Evolutionary conservation across 768 basidiomycete genomes (phyloP), one percentile per base, ranked within the genome.

Genomic region (Mycena kentingensis): DNA sequence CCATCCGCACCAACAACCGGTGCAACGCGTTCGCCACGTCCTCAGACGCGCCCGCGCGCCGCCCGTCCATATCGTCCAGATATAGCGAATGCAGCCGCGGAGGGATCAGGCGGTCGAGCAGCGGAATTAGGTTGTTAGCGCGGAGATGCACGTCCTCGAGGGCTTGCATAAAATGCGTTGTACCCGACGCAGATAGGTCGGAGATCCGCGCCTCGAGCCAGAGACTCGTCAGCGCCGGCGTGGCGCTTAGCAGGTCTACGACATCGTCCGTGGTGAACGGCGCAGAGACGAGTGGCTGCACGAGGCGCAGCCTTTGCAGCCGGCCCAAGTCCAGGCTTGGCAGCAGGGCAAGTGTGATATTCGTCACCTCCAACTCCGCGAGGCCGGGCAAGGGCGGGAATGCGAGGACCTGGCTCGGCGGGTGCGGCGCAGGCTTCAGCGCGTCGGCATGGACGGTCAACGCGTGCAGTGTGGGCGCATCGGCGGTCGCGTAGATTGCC

Each of bases 61-160:
- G 67, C 16, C 71, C 73, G 46, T 74, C 72, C 24, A 74, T 60
- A 47, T 73, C 73, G 38, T 68, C 65, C 29, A 76, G 57, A 43
- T 55, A 62, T 19, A 76, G 62, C 8, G 45, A 49, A 16, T 53
- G 60, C 39, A 74, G 64, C 25, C 63, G 48, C 0, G 73, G 74
- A 12, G 68, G 48, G 44, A 70, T 61, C 38, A 74, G 63, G 21
- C 60, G 59, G 29, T 61, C 59, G 47, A 72, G 67, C 8, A 74
- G 45, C 8, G 62, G 48, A 1, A 69, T 64, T 37, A 74, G 46
- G 57, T 70, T 67, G 56, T 74, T 76, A 12, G 65, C 64, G 2
- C 71, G 65, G 24, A 76, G 63, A 4, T 63, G 59, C 16, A 74
- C 67, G 27, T 59, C 49, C 3, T 54, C 54, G 16, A 74, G 66